phyloP scores from a whole-genome alignment of 805 yeast genomes.

The Saccharomycopsis microspora region DNA sequence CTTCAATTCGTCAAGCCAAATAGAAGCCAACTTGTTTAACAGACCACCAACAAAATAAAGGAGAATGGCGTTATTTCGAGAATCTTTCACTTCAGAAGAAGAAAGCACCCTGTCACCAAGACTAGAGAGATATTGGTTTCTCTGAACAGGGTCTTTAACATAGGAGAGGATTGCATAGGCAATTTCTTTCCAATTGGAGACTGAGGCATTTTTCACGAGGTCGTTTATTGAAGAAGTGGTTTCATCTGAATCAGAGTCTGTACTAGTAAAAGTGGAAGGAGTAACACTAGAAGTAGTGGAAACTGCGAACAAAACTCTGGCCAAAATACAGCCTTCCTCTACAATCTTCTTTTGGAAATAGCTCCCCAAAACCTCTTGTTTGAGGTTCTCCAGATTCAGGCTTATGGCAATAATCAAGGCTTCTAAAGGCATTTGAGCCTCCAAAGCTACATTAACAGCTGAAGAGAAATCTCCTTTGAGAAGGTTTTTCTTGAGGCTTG shows the following conservation, averaged over 20 bases:
- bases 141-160: conserved; percentile 33
- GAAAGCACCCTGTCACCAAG: conserved; percentile 70
- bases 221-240: conserved; percentile 39
- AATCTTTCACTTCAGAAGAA: conserved; percentile 21
- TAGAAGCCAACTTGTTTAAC: conserved; percentile 60
- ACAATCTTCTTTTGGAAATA: conserved; percentile 51
- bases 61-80: conserved; percentile 64
- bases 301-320: conserved; percentile 54
- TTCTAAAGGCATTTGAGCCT: conserved; percentile 54
- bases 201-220: conserved; percentile 65
- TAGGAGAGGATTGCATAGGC: conserved; percentile 60
- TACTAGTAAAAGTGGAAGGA: conserved; percentile 32
- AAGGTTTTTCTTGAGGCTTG: conserved; percentile 36
- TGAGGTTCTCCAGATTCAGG: conserved; percentile 37
- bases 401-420: conserved; percentile 74
- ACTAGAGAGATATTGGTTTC: conserved; percentile 42
- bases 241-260: background rate
- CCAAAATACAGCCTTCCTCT: conserved; percentile 34
- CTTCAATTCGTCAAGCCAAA: conserved; percentile 76
- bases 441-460: conserved; percentile 60
- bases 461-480: conserved; percentile 49
- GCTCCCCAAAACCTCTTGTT: conserved; percentile 57
- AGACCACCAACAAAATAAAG: conserved; percentile 77
- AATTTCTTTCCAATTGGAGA: conserved; percentile 73
- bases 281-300: background rate